A percentile compares a stretch with the other conserved stretches of the same genome.
Conservation (phyloP, 2,329 filamentous ascomycete genomes). For the Dichotomopilus funicola region DNA sequence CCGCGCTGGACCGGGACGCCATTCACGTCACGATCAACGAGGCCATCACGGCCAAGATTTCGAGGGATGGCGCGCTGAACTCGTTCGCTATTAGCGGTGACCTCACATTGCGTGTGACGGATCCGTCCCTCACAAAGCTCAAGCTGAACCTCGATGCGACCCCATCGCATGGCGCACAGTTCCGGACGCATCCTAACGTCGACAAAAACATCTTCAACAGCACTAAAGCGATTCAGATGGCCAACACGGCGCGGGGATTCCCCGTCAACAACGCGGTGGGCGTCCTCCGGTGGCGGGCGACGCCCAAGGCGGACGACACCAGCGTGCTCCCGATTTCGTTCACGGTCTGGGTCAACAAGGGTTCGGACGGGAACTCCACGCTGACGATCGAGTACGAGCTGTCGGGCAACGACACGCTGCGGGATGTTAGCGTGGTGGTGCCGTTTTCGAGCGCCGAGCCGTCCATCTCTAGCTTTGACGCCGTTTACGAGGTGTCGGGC, state of each 20-base stretch:
- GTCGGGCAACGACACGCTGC: constrained; percentile 69
- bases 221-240: constrained; percentile 80
- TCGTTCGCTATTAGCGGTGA: constrained; percentile 88
- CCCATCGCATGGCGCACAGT: constrained; percentile 77
- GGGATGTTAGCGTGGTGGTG: constrained; percentile 80
- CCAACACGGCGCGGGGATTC: constrained; percentile 81
- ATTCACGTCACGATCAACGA: constrained; percentile 86
- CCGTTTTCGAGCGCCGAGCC: constrained; percentile 83
- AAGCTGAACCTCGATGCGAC: constrained; percentile 74
- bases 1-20: constrained; percentile 70
- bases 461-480: constrained; percentile 85
- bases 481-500: constrained; percentile 86
- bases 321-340: constrained; percentile 87
- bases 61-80: constrained; percentile 79
- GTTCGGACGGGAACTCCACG: constrained; percentile 70
- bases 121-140: constrained; percentile 83
- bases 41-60: constrained; percentile 81
- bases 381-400: constrained; percentile 96
- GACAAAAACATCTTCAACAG: constrained; percentile 82
- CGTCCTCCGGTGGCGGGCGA: constrained; percentile 86
- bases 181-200: constrained; percentile 94
- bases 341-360: constrained; percentile 95
- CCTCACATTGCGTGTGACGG: constrained; percentile 81
- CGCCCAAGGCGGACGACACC: constrained; percentile 71
- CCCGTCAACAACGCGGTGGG: constrained; percentile 90